Percentiles rank a stretch among this genome's conserved stretches.
phyloP scores from a whole-genome alignment of 2,329 filamentous ascomycete species.

The Aureobasidium sp. region DNA sequence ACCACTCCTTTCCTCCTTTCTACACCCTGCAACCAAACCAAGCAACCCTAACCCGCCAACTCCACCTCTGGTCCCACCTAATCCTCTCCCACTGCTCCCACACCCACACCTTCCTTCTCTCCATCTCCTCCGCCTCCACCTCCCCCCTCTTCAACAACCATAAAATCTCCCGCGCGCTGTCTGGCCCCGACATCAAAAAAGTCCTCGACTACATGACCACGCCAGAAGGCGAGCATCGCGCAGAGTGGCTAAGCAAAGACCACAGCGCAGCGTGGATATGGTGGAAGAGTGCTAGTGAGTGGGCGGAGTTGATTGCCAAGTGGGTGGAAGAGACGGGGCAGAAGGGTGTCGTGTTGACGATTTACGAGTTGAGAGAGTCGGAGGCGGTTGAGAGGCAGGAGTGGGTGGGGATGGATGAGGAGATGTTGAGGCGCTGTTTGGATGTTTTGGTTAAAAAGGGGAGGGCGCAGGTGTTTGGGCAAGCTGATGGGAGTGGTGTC shows the following conservation, averaged over 20 bases:
- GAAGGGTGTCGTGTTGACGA: constrained; percentile 78
- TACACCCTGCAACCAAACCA: constrained; percentile 74
- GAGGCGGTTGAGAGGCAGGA: constrained; percentile 58
- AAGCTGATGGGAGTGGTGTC: constrained; percentile 84
- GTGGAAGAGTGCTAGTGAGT: constrained; percentile 85
- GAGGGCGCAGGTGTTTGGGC: constrained; percentile 86
- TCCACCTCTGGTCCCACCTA: constrained; percentile 77
- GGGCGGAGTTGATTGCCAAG: constrained; percentile 68
- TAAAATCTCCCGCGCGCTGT: constrained; percentile 38
- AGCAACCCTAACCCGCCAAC: constrained; percentile 66
- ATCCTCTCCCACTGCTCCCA: constrained; percentile 78
- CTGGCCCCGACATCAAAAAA: constrained; percentile 45
- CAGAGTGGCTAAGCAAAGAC: constrained; percentile 57
- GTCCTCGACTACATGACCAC: constrained; percentile 52
- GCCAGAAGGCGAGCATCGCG: constrained; percentile 46
- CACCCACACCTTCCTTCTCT: constrained; percentile 68
- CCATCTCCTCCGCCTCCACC: constrained; percentile 55
- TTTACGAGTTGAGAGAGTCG: constrained; percentile 88
- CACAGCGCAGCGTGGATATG: constrained; percentile 64
- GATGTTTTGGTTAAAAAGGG: constrained; percentile 78
- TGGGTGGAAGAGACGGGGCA: constrained; percentile 86
- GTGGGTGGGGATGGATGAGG: constrained; percentile 58
- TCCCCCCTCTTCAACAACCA: constrained; percentile 51
- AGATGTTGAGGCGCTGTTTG: constrained; percentile 72
- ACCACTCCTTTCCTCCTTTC: constrained; percentile 75